Evolutionary conservation across 768 basidiomycete species (phyloP).

Genomic region (Leucogyrophana mollusca): DNA sequence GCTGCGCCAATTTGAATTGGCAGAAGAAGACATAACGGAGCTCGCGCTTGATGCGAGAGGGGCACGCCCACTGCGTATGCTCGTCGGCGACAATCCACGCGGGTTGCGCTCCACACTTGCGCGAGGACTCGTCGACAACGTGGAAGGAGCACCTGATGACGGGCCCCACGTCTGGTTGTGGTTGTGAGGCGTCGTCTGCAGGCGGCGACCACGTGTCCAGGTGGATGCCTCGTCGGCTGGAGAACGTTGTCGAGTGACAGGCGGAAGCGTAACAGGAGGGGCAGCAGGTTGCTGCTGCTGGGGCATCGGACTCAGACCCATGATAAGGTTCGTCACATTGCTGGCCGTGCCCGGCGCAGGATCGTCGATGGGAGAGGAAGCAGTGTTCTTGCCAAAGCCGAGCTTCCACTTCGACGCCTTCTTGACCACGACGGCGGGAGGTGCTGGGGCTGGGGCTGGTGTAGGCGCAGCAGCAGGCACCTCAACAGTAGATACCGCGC

Average conservation of each 20-base stretch:
- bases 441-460: slow-evolving; percentile 20
- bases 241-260: slow-evolving; percentile 31
- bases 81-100: slow-evolving; percentile 61
- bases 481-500: slow-evolving; percentile 22
- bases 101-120: slow-evolving; percentile 30
- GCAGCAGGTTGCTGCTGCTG: slow-evolving; percentile 10
- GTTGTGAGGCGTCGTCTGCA: slow-evolving; percentile 14
- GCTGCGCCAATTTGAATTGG: slow-evolving; percentile 66
- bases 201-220: slow-evolving; percentile 51
- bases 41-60: slow-evolving; percentile 57
- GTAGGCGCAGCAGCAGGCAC: slow-evolving; percentile 21
- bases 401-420: slow-evolving; percentile 61
- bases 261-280: slow-evolving; percentile 21
- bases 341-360: slow-evolving; percentile 61
- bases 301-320: slow-evolving; percentile 57
- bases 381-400: slow-evolving; percentile 62
- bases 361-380: slow-evolving; percentile 36
- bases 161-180: slow-evolving; percentile 17
- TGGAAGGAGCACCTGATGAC: slow-evolving; percentile 11
- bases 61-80: slow-evolving; percentile 50
- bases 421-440: slow-evolving; percentile 55
- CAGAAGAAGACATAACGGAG: slow-evolving; percentile 52
- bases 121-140: slow-evolving; percentile 6
- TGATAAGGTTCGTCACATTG: slow-evolving; percentile 75
- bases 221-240: slow-evolving; percentile 42